These are phyloP conservation scores for Xylaria telfairii DNA, from an alignment of 495 filamentous ascomycete species.

Conservation along the genomic window DNA sequence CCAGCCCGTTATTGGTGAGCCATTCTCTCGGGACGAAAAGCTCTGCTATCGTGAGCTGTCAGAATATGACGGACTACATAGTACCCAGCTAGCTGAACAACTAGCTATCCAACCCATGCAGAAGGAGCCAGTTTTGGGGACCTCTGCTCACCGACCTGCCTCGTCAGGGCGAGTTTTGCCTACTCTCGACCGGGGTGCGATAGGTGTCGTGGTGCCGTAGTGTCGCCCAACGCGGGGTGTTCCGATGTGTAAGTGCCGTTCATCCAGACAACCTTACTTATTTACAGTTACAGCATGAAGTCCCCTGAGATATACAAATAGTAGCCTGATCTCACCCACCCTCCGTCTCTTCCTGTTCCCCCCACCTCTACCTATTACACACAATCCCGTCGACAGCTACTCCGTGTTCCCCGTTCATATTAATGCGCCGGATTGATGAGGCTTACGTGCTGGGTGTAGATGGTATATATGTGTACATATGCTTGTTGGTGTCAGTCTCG, in stretches of 20 bases:
- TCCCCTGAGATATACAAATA: neutral
- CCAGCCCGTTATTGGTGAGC: constrained; percentile 23
- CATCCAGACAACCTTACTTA: neutral
- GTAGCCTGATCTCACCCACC: constrained; percentile 5
- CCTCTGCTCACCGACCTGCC: constrained; percentile 21
- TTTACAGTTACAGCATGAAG: neutral
- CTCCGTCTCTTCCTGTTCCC: no score
- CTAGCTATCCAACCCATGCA: constrained; percentile 15
- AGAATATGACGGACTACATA: neutral
- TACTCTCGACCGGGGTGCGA: neutral
- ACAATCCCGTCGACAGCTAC: neutral
- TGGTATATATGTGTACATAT: neutral
- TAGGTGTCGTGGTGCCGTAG: no score
- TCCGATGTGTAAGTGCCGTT: neutral
- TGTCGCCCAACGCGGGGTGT: constrained; percentile 11
- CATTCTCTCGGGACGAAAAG: constrained; percentile 18
- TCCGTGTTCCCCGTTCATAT: neutral
- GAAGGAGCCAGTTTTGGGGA: constrained; percentile 3
- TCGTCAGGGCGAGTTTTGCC: neutral
- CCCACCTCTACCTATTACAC: neutral
- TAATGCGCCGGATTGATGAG: neutral
- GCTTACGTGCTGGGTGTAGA: neutral
- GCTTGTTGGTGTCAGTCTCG: neutral
- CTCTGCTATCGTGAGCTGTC: constrained; percentile 5
- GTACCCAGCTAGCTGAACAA: neutral